Percentiles rank a stretch among this genome's conserved stretches.
These are phyloP conservation scores for Citrus reticulata DNA, from an alignment of 345 rosid genomes.

Conservation along the genomic window DNA sequence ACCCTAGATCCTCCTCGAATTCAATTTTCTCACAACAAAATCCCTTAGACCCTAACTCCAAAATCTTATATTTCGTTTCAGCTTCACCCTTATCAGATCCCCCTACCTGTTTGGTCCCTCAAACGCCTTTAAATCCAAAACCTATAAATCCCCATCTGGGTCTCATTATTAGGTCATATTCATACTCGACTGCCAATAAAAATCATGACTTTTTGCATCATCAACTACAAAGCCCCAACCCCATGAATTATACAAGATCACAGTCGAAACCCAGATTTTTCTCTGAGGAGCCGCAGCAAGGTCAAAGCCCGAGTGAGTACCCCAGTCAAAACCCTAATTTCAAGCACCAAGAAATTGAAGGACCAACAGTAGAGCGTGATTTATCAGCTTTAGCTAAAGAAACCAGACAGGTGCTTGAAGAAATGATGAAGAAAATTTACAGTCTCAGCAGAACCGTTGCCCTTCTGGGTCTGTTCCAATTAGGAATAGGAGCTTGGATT, in stretches of 20 bases:
- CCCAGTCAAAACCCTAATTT: constrained; percentile 54
- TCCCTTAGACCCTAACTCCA: background rate
- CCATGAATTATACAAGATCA: constrained; percentile 13
- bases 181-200: background rate
- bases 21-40: background rate
- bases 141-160: background rate
- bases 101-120: background rate
- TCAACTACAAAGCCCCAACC: background rate
- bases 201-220: background rate
- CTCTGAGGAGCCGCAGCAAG: constrained; percentile 29
- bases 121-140: background rate
- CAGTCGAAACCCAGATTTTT: constrained; percentile 33
- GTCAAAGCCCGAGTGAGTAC: constrained; percentile 14
- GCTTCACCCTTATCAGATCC: background rate
- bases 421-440: constrained; percentile 72
- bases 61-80: background rate
- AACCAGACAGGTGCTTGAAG: constrained; percentile 66
- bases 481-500: constrained; percentile 67
- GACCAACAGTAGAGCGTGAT: constrained; percentile 89
- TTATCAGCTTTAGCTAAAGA: constrained; percentile 70
- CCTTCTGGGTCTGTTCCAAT: constrained; percentile 56
- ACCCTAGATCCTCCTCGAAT: background rate
- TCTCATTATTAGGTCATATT: background rate
- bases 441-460: constrained; percentile 64
- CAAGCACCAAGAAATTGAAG: constrained; percentile 96